These are phyloP conservation scores for Heliophila coronopifolia DNA, from an alignment of 441 rosid species.

Conservation along the genomic window DNA sequence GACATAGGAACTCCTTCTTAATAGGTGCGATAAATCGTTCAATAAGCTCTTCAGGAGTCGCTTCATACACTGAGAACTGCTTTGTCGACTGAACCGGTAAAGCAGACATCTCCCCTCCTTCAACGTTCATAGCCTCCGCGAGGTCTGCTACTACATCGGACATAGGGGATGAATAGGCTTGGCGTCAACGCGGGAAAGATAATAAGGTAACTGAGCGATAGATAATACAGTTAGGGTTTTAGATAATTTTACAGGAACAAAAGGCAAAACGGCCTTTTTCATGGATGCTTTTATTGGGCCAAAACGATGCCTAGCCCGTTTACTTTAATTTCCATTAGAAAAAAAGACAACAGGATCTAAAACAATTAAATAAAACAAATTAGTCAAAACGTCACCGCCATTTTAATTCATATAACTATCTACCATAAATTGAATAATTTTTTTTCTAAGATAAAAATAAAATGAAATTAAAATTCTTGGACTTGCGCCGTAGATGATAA, in stretches of 20 bases:
- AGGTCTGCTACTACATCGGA: slow-evolving; percentile 31
- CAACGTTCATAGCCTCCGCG: not conserved
- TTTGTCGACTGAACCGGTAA: slow-evolving; percentile 19
- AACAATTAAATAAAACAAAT: not conserved
- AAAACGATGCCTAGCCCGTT: not conserved
- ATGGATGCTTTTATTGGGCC: slow-evolving; percentile 6
- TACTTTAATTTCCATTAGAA: not conserved
- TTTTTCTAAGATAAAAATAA: not conserved
- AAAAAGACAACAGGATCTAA: not conserved
- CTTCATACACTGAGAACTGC: slow-evolving; percentile 32
- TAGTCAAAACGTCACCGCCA: slow-evolving; percentile 16
- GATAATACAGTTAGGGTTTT: slow-evolving; percentile 17
- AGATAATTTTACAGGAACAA: slow-evolving; percentile 9
- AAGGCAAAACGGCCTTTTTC: not conserved
- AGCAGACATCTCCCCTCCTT: slow-evolving; percentile 1
- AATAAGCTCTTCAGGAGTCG: slow-evolving; percentile 62
- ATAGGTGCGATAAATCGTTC: slow-evolving; percentile 76
- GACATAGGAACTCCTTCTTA: slow-evolving; percentile 60
- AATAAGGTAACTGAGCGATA: not conserved
- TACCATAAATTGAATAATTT: slow-evolving; percentile 14
- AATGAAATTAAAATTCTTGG: slow-evolving; percentile 6
- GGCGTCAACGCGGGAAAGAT: slow-evolving; percentile 11
- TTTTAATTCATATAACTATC: not conserved
- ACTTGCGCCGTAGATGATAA: slow-evolving; percentile 13
- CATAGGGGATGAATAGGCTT: slow-evolving; percentile 30